Evolutionary conservation across 768 basidiomycete genomes (phyloP), one percentile per base, ranked within the genome.

Genomic region (Hebeloma cylindrosporum): DNA sequence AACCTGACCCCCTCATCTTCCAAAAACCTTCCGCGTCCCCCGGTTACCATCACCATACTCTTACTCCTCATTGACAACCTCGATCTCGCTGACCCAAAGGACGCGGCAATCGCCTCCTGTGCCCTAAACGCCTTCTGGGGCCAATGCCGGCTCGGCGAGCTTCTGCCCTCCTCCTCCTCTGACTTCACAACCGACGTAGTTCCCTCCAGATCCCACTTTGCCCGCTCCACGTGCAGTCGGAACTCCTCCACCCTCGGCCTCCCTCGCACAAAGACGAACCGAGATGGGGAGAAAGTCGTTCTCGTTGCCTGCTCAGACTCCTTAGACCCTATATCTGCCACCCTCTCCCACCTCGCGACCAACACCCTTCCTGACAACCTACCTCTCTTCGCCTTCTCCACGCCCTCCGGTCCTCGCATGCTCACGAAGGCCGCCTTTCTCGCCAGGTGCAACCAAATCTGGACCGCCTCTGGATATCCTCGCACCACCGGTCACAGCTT

Each of bases 71-170:
- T 48, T 3, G 17, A 46, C 1, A 25, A 43, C 13, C 54, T 67
- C 1, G 40, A 60, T 26, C 27, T 45, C n/a, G 1, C 37, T 4
- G 16, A 47, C 8, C 47, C 58, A 2, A 40, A 59, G 11, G 65
- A 68, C 27, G 34, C 48, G 11, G 44, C 56, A 5, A 50, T 66
- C n/a, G 48, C 50, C 5, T 56, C 56, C 1, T 47, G 50, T 5
- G 61, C 64, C 1, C 28, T 47, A n/a, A 35, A 43, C 4, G 57
- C 65, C n/a, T 65, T 67, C 47, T 68, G 64, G 61, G 59, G 57
- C 0, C 66, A 67, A 40, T 52, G 57, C 22, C 57, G 63, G 3
- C 45, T 68, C 0, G 68, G 68, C 0, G 66, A 70, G 38, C 35
- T 69, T 0, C 51, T 65, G 9, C 52, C 57, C 3, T n/a, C 23